Base-by-base conservation (phyloP, 2,329 filamentous ascomycete species). In the Aspergillus pseudonomiae region DNA sequence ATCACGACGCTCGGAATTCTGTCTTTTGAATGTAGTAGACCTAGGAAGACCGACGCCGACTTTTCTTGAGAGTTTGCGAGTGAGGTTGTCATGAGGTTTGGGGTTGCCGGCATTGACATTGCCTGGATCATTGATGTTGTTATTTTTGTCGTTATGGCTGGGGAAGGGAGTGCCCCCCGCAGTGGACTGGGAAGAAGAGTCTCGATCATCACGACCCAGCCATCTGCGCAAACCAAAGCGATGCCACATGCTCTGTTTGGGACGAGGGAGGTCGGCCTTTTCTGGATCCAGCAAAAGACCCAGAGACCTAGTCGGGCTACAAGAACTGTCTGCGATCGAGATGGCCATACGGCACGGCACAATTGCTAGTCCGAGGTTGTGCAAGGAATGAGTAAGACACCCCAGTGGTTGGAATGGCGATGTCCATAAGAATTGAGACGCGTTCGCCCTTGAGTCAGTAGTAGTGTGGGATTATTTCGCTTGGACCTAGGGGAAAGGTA, bases 31-130 rank as follows among this genome's bases (percentile, higher is more conserved):
- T 0, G 92, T 96, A 70, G 90, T 87, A 5, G 89, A 83, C 56
- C 92, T 87, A 45, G 93, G 92, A 43, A 97, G 80, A 19, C 90
- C 90, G 21, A 93, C 90, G 19, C 94, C 88, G n/a, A 93, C 91
- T 50, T 74, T 74, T 45, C 75, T 72, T n/a, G 77, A 75, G 53
- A 79, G 64, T 50, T 75, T 74, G 59, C 76, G 76, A 52, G 76
- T 75, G 36, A 79, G 67, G 19, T 73, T 75, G 60, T 73, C 70
- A 62, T 73, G 72, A 56, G 65, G 58, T 65, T 73, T 74, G 59
- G 64, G 45, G 57, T 39, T 67, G 28, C 60, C 59, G 57, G 60
- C 56, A 56, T 55, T 65, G 57, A 67, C 66, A 63, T 62, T 63
- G 59, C 30, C 63, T 59, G 68, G 65, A 58, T 62, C 59, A 58